Evolutionary conservation across 2,329 filamentous ascomycete species (phyloP), one percentile per base, ranked within the genome.

Genomic region (Aspergillus luchuensis): DNA sequence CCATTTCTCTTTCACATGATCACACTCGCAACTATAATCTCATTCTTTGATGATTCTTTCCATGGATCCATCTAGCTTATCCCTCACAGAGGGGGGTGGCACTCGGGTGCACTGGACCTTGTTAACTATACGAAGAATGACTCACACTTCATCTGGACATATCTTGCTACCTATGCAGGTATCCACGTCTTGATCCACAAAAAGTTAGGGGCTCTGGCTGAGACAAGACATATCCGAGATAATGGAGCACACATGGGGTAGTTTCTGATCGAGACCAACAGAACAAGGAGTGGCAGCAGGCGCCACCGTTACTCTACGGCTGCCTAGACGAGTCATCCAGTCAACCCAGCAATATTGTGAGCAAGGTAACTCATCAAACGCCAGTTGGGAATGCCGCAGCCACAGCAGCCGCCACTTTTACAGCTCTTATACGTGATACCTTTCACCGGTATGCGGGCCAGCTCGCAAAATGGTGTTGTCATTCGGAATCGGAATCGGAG

Each of bases 231-330:
- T 23, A 38, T 33, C 28, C 41, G 39, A 56, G 39, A 43, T 51
- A 25, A 57, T 47, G 45, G 36, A 53, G 43, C 51, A 49, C 38
- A 58, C 33, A 13, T 33, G 51, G 52, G 17, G 41, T 33, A 17
- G 41, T 25, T 19, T 30, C 53, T 23, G 43, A 55, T 56, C 10
- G 30, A 60, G 50, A 58, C 51, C 48, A 54, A 48, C 49, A 59
- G 38, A 36, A 56, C 60, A 49, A 60, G 60, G 60, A 54, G 56
- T 59, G 58, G 33, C 57, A 33, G 53, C 61, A 56, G 61, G 53
- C 61, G 58, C 58, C 61, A 61, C 33, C 48, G 60, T 66, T 64
- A 63, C 66, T 43, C 60, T 45, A 60, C 47, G 49, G 52, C 11
- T 52, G 38, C 55, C 58, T 60, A 50, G 52, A 56, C 53, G 53